A percentile compares a stretch with the other conserved stretches of the same genome.
These are phyloP conservation scores for Aureobasidium sp. DNA, from an alignment of 2,329 filamentous ascomycete species.

Conservation along the genomic window DNA sequence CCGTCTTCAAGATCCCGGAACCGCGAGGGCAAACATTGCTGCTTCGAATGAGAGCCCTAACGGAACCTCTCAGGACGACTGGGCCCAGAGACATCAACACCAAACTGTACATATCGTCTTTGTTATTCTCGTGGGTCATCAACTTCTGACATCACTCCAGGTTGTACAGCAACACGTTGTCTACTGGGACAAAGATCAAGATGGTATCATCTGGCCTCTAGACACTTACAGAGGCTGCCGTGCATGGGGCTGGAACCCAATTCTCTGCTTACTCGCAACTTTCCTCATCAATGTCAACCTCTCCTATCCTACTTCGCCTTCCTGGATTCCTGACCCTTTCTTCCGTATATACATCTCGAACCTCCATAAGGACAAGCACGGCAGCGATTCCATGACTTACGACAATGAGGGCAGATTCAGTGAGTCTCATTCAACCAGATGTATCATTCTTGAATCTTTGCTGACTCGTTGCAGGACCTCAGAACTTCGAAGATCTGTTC, in stretches of 20 bases:
- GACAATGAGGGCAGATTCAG: slow-evolving; percentile 41
- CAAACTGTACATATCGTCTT: slow-evolving; percentile 26
- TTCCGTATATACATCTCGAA: slow-evolving; percentile 37
- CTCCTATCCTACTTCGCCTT: slow-evolving; percentile 41
- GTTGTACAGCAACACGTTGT: slow-evolving; percentile 48
- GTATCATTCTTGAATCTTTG: background rate
- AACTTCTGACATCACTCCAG: slow-evolving; percentile 16
- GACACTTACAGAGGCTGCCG: slow-evolving; percentile 46
- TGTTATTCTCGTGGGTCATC: too few relatives aligned
- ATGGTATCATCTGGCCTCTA: slow-evolving; percentile 47
- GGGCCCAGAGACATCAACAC: slow-evolving; percentile 33
- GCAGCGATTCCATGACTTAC: slow-evolving; percentile 37
- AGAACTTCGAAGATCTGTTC: slow-evolving; percentile 45
- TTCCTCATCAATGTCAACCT: slow-evolving; percentile 45
- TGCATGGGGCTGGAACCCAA: slow-evolving; percentile 38
- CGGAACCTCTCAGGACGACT: slow-evolving; percentile 36
- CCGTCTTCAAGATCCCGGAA: slow-evolving; percentile 28
- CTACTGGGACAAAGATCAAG: slow-evolving; percentile 47
- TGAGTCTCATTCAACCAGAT: background rate
- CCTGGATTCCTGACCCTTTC: slow-evolving; percentile 39
- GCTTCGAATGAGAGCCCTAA: slow-evolving; percentile 34
- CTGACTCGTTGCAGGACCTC: slow-evolving; percentile 23
- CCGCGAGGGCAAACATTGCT: slow-evolving; percentile 37
- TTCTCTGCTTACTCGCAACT: slow-evolving; percentile 39
- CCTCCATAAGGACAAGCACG: slow-evolving; percentile 40